Evolutionary conservation across 1,139 yeast genomes (phyloP).

Genomic region (Citeromyces siamensis): DNA sequence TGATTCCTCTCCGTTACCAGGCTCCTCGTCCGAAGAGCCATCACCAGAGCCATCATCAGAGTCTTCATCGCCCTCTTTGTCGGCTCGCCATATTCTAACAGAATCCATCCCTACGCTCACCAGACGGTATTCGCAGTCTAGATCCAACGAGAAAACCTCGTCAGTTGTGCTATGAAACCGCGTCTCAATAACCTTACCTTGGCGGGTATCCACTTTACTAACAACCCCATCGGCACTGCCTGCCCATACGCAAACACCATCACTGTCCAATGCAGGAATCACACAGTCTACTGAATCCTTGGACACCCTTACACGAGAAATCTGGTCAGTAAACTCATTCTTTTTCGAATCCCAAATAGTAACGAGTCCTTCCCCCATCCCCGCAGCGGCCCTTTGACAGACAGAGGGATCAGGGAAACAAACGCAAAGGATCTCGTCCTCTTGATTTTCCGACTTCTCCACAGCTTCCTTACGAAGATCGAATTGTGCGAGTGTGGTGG

Average conservation of each 20-base stretch:
- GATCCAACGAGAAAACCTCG: constrained; percentile 59
- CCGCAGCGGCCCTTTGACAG: constrained; percentile 58
- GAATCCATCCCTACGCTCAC: constrained; percentile 78
- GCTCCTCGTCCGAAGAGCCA: not conserved
- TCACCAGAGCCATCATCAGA: not conserved
- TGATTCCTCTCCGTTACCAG: not conserved
- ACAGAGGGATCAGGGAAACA: constrained; percentile 54
- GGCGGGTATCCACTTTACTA: constrained; percentile 51
- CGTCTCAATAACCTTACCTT: constrained; percentile 53
- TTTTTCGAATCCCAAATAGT: constrained; percentile 78
- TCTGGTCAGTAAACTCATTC: constrained; percentile 58
- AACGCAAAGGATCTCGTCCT: constrained; percentile 76
- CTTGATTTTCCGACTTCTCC: constrained; percentile 75
- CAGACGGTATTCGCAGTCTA: constrained; percentile 69
- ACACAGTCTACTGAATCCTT: constrained; percentile 68
- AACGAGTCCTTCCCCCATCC: constrained; percentile 87
- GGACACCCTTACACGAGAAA: constrained; percentile 62
- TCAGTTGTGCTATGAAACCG: constrained; percentile 50
- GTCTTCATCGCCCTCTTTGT: not conserved
- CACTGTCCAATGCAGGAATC: constrained; percentile 64
- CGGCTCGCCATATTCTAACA: constrained; percentile 43
- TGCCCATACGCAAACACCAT: constrained; percentile 58
- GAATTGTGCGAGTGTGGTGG: constrained; percentile 69
- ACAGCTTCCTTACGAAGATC: constrained; percentile 65
- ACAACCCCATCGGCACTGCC: constrained; percentile 81